Percentiles rank a stretch among this genome's conserved stretches.
phyloP scores from a whole-genome alignment of 176 grass and related monocot species.

The Eleusine indica region DNA sequence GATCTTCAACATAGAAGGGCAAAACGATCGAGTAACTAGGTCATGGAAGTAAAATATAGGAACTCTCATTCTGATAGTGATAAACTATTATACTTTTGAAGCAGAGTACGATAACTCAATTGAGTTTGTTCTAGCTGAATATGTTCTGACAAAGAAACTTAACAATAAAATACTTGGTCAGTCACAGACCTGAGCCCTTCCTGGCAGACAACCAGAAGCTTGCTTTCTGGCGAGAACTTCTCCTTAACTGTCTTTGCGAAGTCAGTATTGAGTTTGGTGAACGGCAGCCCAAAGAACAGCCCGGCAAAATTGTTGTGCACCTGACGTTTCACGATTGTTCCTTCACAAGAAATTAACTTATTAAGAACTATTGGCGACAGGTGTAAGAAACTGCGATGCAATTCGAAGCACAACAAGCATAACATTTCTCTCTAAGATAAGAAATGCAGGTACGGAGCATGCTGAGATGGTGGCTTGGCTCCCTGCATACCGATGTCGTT shows the following conservation, averaged over 20 bases:
- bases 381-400: background rate
- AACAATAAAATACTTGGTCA: background rate
- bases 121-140: background rate
- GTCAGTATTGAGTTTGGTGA: conserved; percentile 77
- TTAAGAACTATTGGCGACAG: background rate
- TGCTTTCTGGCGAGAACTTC: conserved; percentile 68
- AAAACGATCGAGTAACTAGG: background rate
- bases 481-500: conserved; percentile 65
- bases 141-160: background rate
- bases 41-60: too few species aligned
- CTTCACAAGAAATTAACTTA: conserved; percentile 31
- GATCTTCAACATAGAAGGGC: conserved; percentile 56
- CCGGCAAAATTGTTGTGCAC: conserved; percentile 85
- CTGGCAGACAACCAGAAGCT: conserved; percentile 84
- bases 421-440: background rate
- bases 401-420: background rate
- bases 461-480: background rate
- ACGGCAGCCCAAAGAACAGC: conserved; percentile 78
- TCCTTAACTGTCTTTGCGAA: conserved; percentile 71
- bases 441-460: background rate
- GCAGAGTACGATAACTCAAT: background rate
- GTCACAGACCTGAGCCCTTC: conserved; percentile 84
- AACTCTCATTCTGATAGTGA: too few species aligned
- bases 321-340: conserved; percentile 77
- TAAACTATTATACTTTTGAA: too few species aligned